Conservation (phyloP, 768 basidiomycete genomes). For the Galerina sulciceps region DNA sequence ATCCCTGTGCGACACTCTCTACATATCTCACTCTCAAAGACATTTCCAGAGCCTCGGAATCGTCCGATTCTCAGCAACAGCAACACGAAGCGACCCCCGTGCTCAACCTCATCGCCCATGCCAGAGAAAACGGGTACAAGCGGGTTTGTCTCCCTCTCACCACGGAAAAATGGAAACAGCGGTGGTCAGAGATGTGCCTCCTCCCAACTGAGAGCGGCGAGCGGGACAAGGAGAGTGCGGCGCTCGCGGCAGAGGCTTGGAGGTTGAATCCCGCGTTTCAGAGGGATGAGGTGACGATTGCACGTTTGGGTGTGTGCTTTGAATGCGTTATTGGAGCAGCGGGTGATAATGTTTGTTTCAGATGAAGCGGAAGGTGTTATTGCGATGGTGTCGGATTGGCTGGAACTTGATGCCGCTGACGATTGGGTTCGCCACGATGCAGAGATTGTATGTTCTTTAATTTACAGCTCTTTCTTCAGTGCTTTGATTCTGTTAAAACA, state of each 20-base stretch:
- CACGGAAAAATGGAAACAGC: conserved; percentile 79
- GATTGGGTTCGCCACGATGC: conserved; percentile 96
- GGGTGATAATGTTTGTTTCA: conserved; percentile 27
- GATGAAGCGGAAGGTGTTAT: conserved; percentile 78
- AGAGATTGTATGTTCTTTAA: conserved; percentile 72
- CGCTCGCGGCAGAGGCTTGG: conserved; percentile 84
- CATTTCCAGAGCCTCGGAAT: conserved; percentile 36
- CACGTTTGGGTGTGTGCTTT: conserved; percentile 73
- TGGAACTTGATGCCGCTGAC: conserved; percentile 91
- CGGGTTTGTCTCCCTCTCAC: conserved; percentile 86
- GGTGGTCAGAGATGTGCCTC: conserved; percentile 92
- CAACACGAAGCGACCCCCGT: conserved; percentile 47
- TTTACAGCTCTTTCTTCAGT: conserved; percentile 10
- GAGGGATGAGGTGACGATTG: conserved; percentile 87
- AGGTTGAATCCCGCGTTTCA: conserved; percentile 79
- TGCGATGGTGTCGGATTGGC: conserved; percentile 89
- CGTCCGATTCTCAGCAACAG: conserved; percentile 16
- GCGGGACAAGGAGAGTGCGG: conserved; percentile 46
- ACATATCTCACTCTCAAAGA: conserved; percentile 46
- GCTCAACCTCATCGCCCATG: conserved; percentile 52
- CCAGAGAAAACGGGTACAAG: conserved; percentile 73
- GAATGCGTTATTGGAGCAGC: conserved; percentile 10
- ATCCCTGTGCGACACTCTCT: conserved; percentile 37
- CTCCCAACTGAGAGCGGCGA: conserved; percentile 47
- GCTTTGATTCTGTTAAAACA: conserved; percentile 30